Percentiles rank a stretch among this genome's conserved stretches.
Conservation (phyloP, 345 rosid species). For the Moricandia moricandioides region DNA sequence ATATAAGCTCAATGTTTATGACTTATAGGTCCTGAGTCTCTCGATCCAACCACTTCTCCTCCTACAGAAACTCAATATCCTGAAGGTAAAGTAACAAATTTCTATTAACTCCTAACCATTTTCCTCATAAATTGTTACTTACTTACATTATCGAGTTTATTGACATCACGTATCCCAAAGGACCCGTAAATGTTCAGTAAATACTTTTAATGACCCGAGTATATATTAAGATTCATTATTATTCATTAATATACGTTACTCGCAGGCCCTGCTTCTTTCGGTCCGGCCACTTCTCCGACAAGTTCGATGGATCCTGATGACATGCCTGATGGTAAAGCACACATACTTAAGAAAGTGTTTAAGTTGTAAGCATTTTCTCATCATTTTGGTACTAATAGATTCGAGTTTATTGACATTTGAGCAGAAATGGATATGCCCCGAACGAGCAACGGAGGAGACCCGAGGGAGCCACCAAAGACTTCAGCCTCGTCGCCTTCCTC, state of each 20-base stretch:
- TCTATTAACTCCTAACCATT: not conserved
- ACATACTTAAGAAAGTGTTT: not conserved
- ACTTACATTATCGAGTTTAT: not conserved
- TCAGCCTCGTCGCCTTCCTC: conserved; percentile 49
- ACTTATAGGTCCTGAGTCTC: conserved; percentile 48
- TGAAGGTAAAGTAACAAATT: not conserved
- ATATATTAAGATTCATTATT: not conserved
- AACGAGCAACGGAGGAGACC: conserved; percentile 35
- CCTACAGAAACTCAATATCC: conserved; percentile 43
- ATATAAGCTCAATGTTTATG: not conserved
- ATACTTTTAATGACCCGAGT: not conserved
- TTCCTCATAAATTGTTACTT: not conserved
- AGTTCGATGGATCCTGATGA: not conserved
- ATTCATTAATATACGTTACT: not conserved
- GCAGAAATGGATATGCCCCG: not conserved
- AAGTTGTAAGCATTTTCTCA: conserved; percentile 12
- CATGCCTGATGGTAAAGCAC: conserved; percentile 14
- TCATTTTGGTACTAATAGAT: not conserved
- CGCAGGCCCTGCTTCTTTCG: conserved; percentile 6
- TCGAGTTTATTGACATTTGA: not conserved
- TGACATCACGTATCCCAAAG: not conserved
- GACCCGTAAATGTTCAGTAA: not conserved
- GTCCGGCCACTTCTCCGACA: conserved; percentile 9
- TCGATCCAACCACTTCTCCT: conserved; percentile 48
- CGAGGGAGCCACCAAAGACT: conserved; percentile 29